Conservation (phyloP, 768 basidiomycete species). For the Pleurotus tuoliensis region DNA sequence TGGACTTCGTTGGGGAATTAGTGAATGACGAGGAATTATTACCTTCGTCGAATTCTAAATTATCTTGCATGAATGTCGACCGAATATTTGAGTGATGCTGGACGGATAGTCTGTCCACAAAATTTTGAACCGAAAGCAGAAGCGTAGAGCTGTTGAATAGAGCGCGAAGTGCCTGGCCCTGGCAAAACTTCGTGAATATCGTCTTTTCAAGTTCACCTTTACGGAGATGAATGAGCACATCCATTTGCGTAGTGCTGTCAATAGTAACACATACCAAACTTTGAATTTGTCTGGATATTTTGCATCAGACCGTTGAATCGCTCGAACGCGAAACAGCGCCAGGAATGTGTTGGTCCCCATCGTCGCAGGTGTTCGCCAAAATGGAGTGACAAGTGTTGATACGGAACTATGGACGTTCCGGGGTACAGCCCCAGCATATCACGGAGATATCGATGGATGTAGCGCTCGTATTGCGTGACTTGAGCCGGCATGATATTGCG, state of each 20-base stretch:
- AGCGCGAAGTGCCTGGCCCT: constrained; percentile 18
- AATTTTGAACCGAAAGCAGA: background rate
- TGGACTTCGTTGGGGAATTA: background rate
- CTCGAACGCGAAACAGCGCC: constrained; percentile 16
- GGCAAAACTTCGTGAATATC: constrained; percentile 19
- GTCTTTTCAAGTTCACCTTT: constrained; percentile 26
- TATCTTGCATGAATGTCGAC: constrained; percentile 13
- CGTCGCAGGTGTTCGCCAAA: constrained; percentile 21
- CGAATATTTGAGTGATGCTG: constrained; percentile 11
- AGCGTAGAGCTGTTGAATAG: constrained; percentile 8
- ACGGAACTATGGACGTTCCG: constrained; percentile 21
- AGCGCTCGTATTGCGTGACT: constrained; percentile 20
- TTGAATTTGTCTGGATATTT: constrained; percentile 23
- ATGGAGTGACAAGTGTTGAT: constrained; percentile 40
- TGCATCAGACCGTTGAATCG: constrained; percentile 30
- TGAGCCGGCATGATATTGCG: constrained; percentile 15
- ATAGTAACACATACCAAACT: constrained; percentile 23
- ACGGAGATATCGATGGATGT: constrained; percentile 28
- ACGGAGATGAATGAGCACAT: background rate
- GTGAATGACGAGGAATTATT: background rate
- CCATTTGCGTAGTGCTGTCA: background rate
- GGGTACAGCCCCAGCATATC: constrained; percentile 27
- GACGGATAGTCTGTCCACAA: constrained; percentile 7
- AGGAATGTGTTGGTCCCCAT: constrained; percentile 33
- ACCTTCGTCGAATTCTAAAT: constrained; percentile 10